Base-by-base conservation (phyloP, 192 early-diverging fungal genomes). In the Glomus cerebriforme region DNA sequence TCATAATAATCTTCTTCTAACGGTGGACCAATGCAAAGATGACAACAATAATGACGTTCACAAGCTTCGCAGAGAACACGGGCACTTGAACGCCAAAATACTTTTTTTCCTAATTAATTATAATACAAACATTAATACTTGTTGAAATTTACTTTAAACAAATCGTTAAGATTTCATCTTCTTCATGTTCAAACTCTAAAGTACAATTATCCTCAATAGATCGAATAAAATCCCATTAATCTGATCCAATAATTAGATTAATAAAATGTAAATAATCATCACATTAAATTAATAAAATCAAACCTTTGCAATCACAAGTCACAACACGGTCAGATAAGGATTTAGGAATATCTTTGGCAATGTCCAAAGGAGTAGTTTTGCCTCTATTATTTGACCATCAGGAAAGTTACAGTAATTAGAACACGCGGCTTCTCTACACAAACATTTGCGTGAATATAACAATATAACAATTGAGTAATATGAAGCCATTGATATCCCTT, bases 11-110 rank as follows among this genome's bases (percentile, higher is more conserved):
- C 95, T 76, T 94, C 92, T 78, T 99, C 95, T 76, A 96, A 87
- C 71, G 98, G 97, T 60, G 96, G 97, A 71, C 96, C 97, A 79
- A 98, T 92, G 86, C 98, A 99, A 77, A 99, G 90, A 79, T 98
- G 93, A 88, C 97, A 96, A 69, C 96, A 96, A 83, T 96, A 99
- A 88, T 98, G 95, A 83, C 92, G 90, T 88, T 99, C 98, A 81
- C 96, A 96, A 47, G 96, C 95, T 86, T 98, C 96, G 71, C 98
- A 97, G 75, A 99, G 84, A 82, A 98, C 93, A 85, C 98, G 97
- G 12, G 98, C 98, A 76, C 93, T 94, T 31, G 97, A 98, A 87
- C 98, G 98, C 98, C 98, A 99, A 86, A 95, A 99, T 31, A 99
- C 98, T 86, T 86, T 89, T 85, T 94, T 95, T 58, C 64, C 77